Evolutionary conservation across 352 stramenopile genomes (phyloP), one percentile per base, ranked within the genome.

Genomic region (Pythium scleroteichum): DNA sequence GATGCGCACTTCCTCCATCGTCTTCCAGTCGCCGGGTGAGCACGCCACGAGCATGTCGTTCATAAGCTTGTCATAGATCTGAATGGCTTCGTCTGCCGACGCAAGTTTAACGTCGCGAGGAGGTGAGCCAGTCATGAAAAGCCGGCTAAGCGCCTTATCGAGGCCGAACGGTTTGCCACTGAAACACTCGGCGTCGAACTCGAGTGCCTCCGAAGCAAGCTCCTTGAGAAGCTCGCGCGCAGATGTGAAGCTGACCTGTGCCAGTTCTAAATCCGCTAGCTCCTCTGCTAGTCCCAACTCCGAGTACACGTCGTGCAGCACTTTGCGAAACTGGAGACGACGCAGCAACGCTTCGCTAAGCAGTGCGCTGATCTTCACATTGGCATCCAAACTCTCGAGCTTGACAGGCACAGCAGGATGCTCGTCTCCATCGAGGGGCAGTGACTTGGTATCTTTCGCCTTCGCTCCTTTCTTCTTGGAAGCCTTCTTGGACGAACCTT

Each of bases 1-100:
- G 47, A 85, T 80, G 20, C 84, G 80, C 40, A 95, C 57, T 40
- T 95, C 78, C 66, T 95, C 83, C 82, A 95, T 93, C 45, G 66
- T 79, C n/a, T 57, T 73, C 79, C 82, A 92, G 45, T 84, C 68
- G 9, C 72, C 69, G 0, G 79, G 71, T 54, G 77, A 80, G 59
- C 85, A 92, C 3, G 73, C 80, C 4, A 73, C 55, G n/a, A 80
- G 29, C 58, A 92, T 66, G 55, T 92, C 78, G 16, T 66, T 38
- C 29, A 92, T 40, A 5, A 95, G 58, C 26, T 78, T 76, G 23
- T 75, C 77, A 53, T 81, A 85, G 32, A 82, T 72, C 2, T 54
- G 53, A 7, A 90, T 48, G 0, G 79, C 64, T 10, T 81, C 71
- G 19, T 90, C 84, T 29, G 82, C 70, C 10, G 68, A 68, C 26